Percentiles rank a stretch among this genome's conserved stretches.
Evolutionary conservation across 2,329 filamentous ascomycete species (phyloP).

Genomic region (Colletotrichum brevisporum): DNA sequence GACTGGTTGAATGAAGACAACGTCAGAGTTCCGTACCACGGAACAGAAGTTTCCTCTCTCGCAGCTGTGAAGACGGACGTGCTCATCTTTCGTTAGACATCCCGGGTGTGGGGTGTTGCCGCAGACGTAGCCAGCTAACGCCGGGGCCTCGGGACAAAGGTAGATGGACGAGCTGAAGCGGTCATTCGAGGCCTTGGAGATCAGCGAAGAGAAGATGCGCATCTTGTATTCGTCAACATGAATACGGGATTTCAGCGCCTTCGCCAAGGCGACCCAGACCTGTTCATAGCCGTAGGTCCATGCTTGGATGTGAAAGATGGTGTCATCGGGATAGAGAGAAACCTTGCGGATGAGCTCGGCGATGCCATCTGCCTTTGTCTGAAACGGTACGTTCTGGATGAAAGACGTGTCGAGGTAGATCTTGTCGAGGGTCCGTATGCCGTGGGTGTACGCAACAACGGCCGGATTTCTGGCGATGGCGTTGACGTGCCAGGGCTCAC

Average conservation of each 20-base stretch:
- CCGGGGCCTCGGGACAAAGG: conserved; percentile 72
- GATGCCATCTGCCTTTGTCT: conserved; percentile 81
- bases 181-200: conserved; percentile 57
- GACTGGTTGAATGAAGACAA: conserved; percentile 85
- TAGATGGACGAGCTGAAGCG: conserved; percentile 58
- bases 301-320: conserved; percentile 85
- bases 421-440: conserved; percentile 78
- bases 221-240: conserved; percentile 89
- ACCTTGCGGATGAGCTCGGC: conserved; percentile 80
- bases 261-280: conserved; percentile 87
- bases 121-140: conserved; percentile 79
- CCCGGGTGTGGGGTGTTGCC: conserved; percentile 80
- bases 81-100: conserved; percentile 76
- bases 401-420: conserved; percentile 94
- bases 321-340: conserved; percentile 76
- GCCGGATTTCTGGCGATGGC: conserved; percentile 78
- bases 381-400: conserved; percentile 60
- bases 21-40: conserved; percentile 60
- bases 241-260: conserved; percentile 77
- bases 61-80: conserved; percentile 85
- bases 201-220: conserved; percentile 77
- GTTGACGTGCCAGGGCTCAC: conserved; percentile 89
- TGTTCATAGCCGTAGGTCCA: conserved; percentile 96
- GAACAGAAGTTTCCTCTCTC: conserved; percentile 78
- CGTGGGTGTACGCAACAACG: conserved; percentile 80